A percentile compares a stretch with the other conserved stretches of the same genome.
Evolutionary conservation across 768 basidiomycete genomes (phyloP).

Genomic region (Peribolospora baueri): DNA sequence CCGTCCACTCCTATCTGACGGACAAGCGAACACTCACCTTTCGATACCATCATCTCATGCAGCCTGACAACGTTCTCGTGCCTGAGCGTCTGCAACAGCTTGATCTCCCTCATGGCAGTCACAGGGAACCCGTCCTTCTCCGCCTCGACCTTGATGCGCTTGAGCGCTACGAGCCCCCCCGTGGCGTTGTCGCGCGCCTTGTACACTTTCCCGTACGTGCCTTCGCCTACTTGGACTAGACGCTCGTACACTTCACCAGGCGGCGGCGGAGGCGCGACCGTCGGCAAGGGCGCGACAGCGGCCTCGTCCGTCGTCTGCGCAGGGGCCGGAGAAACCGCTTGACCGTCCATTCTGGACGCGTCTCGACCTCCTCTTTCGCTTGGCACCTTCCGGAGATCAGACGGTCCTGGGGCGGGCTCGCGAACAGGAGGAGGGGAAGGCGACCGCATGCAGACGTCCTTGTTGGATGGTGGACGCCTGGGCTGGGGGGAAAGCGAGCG

Average conservation of each 20-base stretch:
- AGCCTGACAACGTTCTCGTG: conserved; percentile 75
- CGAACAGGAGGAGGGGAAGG: too few relatives aligned
- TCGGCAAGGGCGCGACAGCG: not conserved
- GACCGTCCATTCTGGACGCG: too few relatives aligned
- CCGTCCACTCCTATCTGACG: not conserved
- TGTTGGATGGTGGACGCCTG: too few relatives aligned
- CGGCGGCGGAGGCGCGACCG: not conserved
- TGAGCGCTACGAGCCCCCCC: conserved; percentile 62
- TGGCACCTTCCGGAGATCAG: too few relatives aligned
- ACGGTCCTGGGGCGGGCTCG: too few relatives aligned
- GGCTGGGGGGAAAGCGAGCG: too few relatives aligned
- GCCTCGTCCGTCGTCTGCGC: not conserved
- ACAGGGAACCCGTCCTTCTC: conserved; percentile 97
- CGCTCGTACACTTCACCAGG: conserved; percentile 40
- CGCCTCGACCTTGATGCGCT: conserved; percentile 90
- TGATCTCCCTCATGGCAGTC: conserved; percentile 97
- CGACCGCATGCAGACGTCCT: too few relatives aligned
- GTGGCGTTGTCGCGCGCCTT: conserved; percentile 68
- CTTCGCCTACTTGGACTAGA: conserved; percentile 84
- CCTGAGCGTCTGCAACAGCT: conserved; percentile 68
- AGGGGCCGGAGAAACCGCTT: too few relatives aligned
- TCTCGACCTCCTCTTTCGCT: too few relatives aligned
- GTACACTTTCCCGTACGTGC: conserved; percentile 95
- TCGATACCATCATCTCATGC: conserved; percentile 97
- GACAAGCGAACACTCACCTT: conserved; percentile 31